These are phyloP conservation scores for Salisapilia sapeloensis DNA, from an alignment of 352 stramenopile species.

Conservation along the genomic window DNA sequence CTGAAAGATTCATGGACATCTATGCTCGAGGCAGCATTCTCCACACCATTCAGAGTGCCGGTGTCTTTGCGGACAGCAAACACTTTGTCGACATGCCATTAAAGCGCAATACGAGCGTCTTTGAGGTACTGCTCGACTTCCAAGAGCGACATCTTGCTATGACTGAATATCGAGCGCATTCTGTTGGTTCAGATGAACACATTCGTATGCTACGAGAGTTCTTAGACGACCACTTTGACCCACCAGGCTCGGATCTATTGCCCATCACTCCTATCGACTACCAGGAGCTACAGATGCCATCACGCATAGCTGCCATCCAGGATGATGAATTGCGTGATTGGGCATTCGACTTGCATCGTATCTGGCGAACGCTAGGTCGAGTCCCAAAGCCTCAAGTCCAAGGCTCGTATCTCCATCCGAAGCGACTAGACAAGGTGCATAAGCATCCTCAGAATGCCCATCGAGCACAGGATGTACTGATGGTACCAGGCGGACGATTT, in stretches of 20 bases:
- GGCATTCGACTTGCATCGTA: slow-evolving; percentile 44
- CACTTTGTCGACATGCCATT: slow-evolving; percentile 90
- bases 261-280: slow-evolving; percentile 56
- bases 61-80: slow-evolving; percentile 82
- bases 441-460: slow-evolving; percentile 4
- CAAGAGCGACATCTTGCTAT: slow-evolving; percentile 25
- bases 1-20: slow-evolving; percentile 48
- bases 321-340: slow-evolving; percentile 33
- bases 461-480: slow-evolving; percentile 40
- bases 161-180: slow-evolving; percentile 19
- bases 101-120: slow-evolving; percentile 51
- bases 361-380: slow-evolving; percentile 62
- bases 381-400: slow-evolving; percentile 26
- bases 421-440: slow-evolving; percentile 14
- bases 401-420: slow-evolving; percentile 35
- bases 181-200: slow-evolving; percentile 5
- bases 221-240: slow-evolving; percentile 68
- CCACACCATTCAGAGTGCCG: slow-evolving; percentile 48
- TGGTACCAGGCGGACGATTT: slow-evolving; percentile 83
- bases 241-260: slow-evolving; percentile 52
- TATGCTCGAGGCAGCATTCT: slow-evolving; percentile 53
- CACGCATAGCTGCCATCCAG: slow-evolving; percentile 33
- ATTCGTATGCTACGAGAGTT: slow-evolving; percentile 36
- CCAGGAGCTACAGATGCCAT: slow-evolving; percentile 24
- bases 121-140: slow-evolving; percentile 59